A percentile compares a stretch with the other conserved stretches of the same genome.
Evolutionary conservation across 2,329 filamentous ascomycete species (phyloP).

Genomic region (Phaeosphaeria sp.): DNA sequence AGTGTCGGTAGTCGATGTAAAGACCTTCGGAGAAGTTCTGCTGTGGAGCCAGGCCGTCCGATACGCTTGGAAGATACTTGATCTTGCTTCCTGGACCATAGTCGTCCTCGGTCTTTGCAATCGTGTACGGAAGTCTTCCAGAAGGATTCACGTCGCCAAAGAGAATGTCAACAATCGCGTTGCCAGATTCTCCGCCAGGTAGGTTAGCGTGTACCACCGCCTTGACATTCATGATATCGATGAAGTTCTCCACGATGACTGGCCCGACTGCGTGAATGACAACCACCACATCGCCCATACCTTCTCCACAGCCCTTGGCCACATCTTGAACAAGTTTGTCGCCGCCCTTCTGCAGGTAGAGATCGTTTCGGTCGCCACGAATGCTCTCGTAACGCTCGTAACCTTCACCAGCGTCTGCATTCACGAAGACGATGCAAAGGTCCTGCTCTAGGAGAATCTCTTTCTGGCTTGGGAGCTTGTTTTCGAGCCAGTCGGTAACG

Average conservation of each 20-base stretch:
- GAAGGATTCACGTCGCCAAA: slow-evolving; percentile 79
- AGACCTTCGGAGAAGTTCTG: slow-evolving; percentile 84
- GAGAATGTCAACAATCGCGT: slow-evolving; percentile 78
- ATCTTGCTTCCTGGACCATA: slow-evolving; percentile 77
- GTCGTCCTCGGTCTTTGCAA: slow-evolving; percentile 75
- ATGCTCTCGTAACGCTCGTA: slow-evolving; percentile 56
- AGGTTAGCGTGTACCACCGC: slow-evolving; percentile 83
- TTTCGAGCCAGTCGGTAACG: slow-evolving; percentile 65
- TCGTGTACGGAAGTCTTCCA: slow-evolving; percentile 87
- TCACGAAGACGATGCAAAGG: slow-evolving; percentile 85
- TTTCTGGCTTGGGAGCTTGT: slow-evolving; percentile 56
- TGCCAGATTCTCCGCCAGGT: slow-evolving; percentile 85
- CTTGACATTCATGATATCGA: slow-evolving; percentile 77
- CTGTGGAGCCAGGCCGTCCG: slow-evolving; percentile 69
- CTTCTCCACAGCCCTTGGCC: slow-evolving; percentile 68
- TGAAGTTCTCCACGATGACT: slow-evolving; percentile 79
- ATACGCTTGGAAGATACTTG: slow-evolving; percentile 68
- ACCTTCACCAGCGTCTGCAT: slow-evolving; percentile 84
- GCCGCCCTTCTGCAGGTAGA: slow-evolving; percentile 77
- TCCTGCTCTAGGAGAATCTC: slow-evolving; percentile 66
- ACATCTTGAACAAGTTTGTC: slow-evolving; percentile 76
- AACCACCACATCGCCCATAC: slow-evolving; percentile 74
- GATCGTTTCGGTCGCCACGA: slow-evolving; percentile 78
- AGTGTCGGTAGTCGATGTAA: slow-evolving; percentile 88
- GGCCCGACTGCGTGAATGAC: slow-evolving; percentile 87